Conservation (phyloP, 768 basidiomycete genomes). For the Dioszegia hungarica region DNA sequence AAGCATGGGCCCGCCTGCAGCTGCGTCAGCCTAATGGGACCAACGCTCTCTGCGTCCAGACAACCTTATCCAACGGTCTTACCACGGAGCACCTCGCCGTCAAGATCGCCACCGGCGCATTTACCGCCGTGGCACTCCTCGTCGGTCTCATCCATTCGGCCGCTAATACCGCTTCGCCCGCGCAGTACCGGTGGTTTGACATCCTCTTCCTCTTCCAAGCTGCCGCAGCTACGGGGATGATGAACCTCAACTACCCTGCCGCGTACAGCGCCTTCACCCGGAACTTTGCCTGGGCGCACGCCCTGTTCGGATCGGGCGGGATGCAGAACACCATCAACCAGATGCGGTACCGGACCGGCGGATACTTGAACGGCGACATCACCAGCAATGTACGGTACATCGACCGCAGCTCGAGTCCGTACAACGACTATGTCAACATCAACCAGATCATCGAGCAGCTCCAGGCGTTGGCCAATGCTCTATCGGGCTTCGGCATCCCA, state of each 20-base stretch:
- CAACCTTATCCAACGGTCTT: constrained; percentile 87
- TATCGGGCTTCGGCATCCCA: background rate
- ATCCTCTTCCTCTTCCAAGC: constrained; percentile 77
- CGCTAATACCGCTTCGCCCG: constrained; percentile 52
- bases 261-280: constrained; percentile 73
- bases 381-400: constrained; percentile 68
- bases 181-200: constrained; percentile 74
- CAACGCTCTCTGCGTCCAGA: constrained; percentile 82
- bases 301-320: constrained; percentile 58
- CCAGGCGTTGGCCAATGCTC: constrained; percentile 4
- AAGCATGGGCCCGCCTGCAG: constrained; percentile 77
- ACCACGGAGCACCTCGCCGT: constrained; percentile 70
- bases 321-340: constrained; percentile 73
- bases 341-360: constrained; percentile 80
- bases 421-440: constrained; percentile 53
- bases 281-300: constrained; percentile 87
- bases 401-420: constrained; percentile 75
- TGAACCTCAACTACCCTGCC: constrained; percentile 80
- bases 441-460: constrained; percentile 50
- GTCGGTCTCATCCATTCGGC: constrained; percentile 57
- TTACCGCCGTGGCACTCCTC: constrained; percentile 53
- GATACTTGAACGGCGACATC: constrained; percentile 60
- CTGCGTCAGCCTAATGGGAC: constrained; percentile 63
- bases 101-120: constrained; percentile 68
- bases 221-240: constrained; percentile 68